Evolutionary conservation across 106 monocot species (phyloP), one percentile per base, ranked within the genome.

Genomic region (Xerophyta viscosa): DNA sequence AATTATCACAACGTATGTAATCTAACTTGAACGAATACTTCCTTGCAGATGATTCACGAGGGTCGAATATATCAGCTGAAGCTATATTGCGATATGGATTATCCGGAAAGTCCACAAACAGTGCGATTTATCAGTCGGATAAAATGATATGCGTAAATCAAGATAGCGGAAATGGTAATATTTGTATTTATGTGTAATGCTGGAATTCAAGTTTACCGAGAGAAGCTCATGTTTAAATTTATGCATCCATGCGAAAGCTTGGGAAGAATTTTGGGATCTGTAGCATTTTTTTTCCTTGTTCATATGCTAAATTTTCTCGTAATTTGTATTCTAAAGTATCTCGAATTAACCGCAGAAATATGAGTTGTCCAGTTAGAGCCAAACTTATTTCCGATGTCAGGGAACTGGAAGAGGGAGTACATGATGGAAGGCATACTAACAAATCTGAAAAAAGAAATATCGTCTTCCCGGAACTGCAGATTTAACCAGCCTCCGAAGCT

Each of bases 11-110:
- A n/a, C n/a, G n/a, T n/a, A n/a, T n/a, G n/a, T 14, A 51, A 13
- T 6, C 7, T 26, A 51, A 51, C n/a, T 8, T 51, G 19, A 0
- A n/a, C 37, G n/a, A n/a, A n/a, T 23, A 27, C 2, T n/a, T 19
- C 10, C 19, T 71, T 71, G 3, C 65, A 87, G 87, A 82, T 78
- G 62, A 78, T 82, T 68, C 78, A 87, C 46, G 87, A 87, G 57
- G 82, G 82, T 6, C 48, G 78, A 24, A 87, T 87, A 20, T 82
- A 87, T 71, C 82, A 87, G 71, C 49, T 87, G 74, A 87, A 78
- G 54, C 55, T 87, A 29, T 78, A 68, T 61, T 87, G 87, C 36
- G 78, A 66, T 61, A 41, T 50, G 29, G 75, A 82, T 55, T 87
- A 87, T 60, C 87, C 87, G 23, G 78, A 82, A 19, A 72, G 64